Conservation (phyloP, 2,329 filamentous ascomycete genomes). For the Lizonia empirigonia region DNA sequence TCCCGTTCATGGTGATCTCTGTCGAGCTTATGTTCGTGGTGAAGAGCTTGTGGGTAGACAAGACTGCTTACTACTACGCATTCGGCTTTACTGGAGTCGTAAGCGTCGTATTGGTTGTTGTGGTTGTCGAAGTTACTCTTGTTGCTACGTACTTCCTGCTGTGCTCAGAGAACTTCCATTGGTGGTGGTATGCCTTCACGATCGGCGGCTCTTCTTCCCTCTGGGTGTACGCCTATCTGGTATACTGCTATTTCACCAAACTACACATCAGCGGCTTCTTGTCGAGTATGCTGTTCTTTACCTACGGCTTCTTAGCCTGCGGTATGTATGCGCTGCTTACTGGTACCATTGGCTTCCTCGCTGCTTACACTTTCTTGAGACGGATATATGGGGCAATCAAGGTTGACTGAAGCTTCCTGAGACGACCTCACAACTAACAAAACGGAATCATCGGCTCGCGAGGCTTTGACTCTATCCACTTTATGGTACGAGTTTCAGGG, state of each 20-base stretch:
- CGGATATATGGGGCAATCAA: constrained; percentile 71
- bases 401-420: constrained; percentile 13
- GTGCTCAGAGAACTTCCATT: constrained; percentile 79
- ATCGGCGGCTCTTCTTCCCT: constrained; percentile 76
- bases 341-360: constrained; percentile 83
- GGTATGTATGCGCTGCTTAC: constrained; percentile 79
- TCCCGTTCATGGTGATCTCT: constrained; percentile 86
- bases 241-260: constrained; percentile 83
- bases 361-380: constrained; percentile 81
- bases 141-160: constrained; percentile 83
- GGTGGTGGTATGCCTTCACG: constrained; percentile 91
- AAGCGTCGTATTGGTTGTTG: constrained; percentile 72
- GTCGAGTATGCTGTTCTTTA: constrained; percentile 81
- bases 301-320: constrained; percentile 82
- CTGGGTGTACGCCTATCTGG: constrained; percentile 83
- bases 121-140: constrained; percentile 81
- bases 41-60: constrained; percentile 87
- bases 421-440: neutral
- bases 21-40: constrained; percentile 88
- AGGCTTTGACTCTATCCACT: neutral
- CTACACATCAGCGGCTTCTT: constrained; percentile 81
- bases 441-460: neutral
- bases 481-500: neutral
- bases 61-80: constrained; percentile 89
- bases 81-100: constrained; percentile 85